Percentiles rank a stretch among this genome's conserved stretches.
Evolutionary conservation across 148 eudicot genomes (phyloP).

Genomic region (Rhododendron simsii): DNA sequence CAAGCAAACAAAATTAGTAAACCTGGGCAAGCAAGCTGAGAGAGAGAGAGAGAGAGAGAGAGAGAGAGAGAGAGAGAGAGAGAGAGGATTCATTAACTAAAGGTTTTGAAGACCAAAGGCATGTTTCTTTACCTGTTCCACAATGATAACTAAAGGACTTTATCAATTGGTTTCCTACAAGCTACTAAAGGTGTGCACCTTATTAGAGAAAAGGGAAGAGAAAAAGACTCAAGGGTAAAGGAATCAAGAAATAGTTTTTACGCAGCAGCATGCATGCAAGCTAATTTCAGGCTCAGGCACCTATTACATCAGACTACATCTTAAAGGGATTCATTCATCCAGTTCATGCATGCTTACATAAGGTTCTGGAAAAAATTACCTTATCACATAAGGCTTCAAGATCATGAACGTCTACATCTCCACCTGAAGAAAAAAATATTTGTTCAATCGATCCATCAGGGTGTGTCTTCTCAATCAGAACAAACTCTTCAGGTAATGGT

Average conservation of each 20-base stretch:
- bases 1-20: too few relatives aligned
- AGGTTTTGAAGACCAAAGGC: neutral
- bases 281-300: neutral
- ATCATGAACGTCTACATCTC: constrained; percentile 79
- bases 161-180: neutral
- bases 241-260: neutral
- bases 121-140: constrained; percentile 4
- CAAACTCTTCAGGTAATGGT: too few relatives aligned
- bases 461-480: neutral
- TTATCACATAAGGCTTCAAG: constrained; percentile 86
- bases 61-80: neutral
- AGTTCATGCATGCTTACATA: neutral
- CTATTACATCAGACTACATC: neutral
- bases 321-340: neutral
- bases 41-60: neutral
- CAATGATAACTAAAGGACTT: neutral
- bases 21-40: too few relatives aligned
- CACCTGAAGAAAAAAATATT: constrained; percentile 87
- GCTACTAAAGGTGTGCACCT: neutral
- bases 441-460: constrained; percentile 76
- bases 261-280: too few relatives aligned
- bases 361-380: constrained; percentile 30
- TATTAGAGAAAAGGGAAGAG: neutral
- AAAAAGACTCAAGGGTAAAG: neutral
- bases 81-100: neutral